Evolutionary conservation across 371 early-diverging fungal genomes (phyloP), one percentile per base, ranked within the genome.

Genomic region (Mucor circinelloides): DNA sequence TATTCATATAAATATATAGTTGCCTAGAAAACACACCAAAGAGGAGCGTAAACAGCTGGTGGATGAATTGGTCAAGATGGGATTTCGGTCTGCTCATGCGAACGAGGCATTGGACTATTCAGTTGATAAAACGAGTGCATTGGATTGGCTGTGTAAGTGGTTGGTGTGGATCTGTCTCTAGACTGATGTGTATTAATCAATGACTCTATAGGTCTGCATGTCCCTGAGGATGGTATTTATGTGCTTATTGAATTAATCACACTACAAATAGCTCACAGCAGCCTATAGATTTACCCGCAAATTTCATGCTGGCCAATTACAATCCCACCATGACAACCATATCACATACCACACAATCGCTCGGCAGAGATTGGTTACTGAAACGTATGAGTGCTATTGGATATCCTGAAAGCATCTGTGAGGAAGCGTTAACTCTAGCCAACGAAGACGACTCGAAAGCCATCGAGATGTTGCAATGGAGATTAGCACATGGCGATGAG

Each of bases 61-160:
- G 0, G 68, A 80, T 30, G 78, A 78, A 7, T 76, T 94, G 38
- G 79, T 85, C 1, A 59, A 75, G 10, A 84, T 87, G 83, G 96
- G 96, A 6, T 95, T 95, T 71, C 85, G 89, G 12, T 55, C 74
- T 21, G 79, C 86, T 3, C 94, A 95, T 72, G 89, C 91, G 3
- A 78, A 80, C 12, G 95, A 95, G 70, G 91, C 94, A 0, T 73
- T 91, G 46, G 80, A 78, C 31, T 89, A 88, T 72, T 80, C 87
- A 44, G 64, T 70, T 8, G 83, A 88, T 61, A 76, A 75, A 9
- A 78, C 80, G 1, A 67, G 77, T 1, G 90, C 92, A 1, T 71
- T 95, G n/a, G 93, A 95, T 64, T 95, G 96, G 96, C 81, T 95
- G n/a, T 91, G 93, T 86, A 83, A 79, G 85, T 77, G 2, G 23